Percentiles rank a stretch among this genome's conserved stretches.
These are phyloP conservation scores for Schoenoplectus tabernaemontani DNA, from an alignment of 202 grass and related monocot species.

Conservation along the genomic window DNA sequence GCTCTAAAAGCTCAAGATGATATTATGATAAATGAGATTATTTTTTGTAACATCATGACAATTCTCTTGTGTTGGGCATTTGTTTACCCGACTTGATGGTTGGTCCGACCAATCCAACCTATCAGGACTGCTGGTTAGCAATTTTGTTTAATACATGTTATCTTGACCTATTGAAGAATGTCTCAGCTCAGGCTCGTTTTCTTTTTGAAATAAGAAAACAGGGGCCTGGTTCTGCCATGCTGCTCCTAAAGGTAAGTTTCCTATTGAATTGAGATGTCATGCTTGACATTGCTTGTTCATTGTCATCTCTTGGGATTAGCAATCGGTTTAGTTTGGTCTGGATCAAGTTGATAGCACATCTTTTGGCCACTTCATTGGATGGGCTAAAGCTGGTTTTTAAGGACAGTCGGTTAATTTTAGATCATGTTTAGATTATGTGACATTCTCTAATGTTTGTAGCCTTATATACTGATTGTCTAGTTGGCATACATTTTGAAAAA, in stretches of 20 bases:
- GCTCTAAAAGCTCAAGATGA: neutral
- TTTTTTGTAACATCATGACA: neutral
- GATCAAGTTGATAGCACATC: neutral
- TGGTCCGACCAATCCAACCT: neutral
- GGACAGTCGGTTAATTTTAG: neutral
- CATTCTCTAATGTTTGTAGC: neutral
- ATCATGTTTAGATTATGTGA: neutral
- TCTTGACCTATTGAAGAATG: neutral
- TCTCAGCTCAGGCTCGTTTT: neutral
- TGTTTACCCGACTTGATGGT: neutral
- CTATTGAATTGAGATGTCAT: neutral
- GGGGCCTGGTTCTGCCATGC: neutral
- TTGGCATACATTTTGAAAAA: conserved; percentile 8
- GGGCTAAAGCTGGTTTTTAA: neutral
- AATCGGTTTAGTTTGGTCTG: neutral
- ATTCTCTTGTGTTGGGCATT: neutral
- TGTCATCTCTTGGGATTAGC: neutral
- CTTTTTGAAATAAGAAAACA: neutral
- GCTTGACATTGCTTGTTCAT: neutral
- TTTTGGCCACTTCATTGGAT: neutral
- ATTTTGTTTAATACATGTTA: neutral
- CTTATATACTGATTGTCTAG: neutral
- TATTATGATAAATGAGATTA: neutral
- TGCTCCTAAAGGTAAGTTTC: neutral
- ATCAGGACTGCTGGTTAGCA: neutral